Evolutionary conservation across 129 eudicot species (phyloP).

Genomic region (Ambrosia artemisiifolia): DNA sequence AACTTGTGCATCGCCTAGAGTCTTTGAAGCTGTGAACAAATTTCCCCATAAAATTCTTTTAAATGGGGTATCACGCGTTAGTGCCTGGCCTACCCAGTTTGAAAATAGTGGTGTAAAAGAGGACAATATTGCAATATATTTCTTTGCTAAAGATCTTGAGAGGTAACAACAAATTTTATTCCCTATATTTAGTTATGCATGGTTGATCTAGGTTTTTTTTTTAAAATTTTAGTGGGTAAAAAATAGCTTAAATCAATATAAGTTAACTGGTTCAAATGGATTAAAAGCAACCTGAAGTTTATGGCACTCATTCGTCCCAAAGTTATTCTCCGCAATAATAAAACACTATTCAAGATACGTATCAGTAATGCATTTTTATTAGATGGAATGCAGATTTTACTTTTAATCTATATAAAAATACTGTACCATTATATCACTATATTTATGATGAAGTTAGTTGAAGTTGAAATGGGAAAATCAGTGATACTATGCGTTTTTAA

Average conservation of each 20-base stretch:
- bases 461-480: not conserved
- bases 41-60: conserved; percentile 49
- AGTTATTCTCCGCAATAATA: not conserved
- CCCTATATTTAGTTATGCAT: not conserved
- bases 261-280: not conserved
- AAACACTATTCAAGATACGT: not conserved
- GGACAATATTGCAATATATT: conserved; percentile 73
- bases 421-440: not conserved
- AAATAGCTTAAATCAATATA: not conserved
- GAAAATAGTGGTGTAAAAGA: conserved; percentile 63
- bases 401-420: not conserved
- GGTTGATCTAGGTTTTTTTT: not conserved
- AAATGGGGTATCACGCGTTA: conserved; percentile 70
- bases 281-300: not conserved
- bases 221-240: not conserved
- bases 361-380: not conserved
- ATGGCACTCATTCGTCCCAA: not conserved
- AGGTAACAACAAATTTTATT: conserved; percentile 41
- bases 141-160: conserved; percentile 80
- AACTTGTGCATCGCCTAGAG: conserved; percentile 68
- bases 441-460: not conserved
- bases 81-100: conserved; percentile 87
- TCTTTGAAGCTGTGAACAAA: conserved; percentile 55
- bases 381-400: not conserved
- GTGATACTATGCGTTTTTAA: not conserved